Evolutionary conservation across 352 stramenopile genomes (phyloP), one percentile per base, ranked within the genome.

Genomic region (Chrysophaeum taylorii): DNA sequence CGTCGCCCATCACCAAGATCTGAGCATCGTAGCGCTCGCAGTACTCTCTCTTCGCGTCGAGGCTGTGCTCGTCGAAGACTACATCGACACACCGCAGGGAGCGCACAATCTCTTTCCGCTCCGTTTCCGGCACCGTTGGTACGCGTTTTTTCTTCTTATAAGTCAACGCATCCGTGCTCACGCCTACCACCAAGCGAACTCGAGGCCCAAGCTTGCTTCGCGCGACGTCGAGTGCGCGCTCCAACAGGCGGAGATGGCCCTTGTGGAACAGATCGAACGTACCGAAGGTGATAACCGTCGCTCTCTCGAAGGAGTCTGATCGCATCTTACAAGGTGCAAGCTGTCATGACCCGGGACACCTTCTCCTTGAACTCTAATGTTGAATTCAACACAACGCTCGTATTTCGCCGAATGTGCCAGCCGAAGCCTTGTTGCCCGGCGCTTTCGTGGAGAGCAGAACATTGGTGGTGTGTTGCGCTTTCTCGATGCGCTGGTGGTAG

Each of bases 251-350:
- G 18, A 60, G 48, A 25, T 60, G 48, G 48, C 48, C 48, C 18
- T 23, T 33, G 48, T 60, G 48, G 48, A 60, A 60, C 18, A 60
- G 48, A 25, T 60, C 48, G 48, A 33, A 60, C 18, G 48, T 60
- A 4, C 48, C 48, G 48, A 60, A 60, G 48, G 48, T 60, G 48
- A 60, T 60, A 25, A 60, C 48, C 18, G 48, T 60, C 48, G 18
- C n/a, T n/a, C n/a, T n/a, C n/a, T n/a, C n/a, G n/a, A n/a, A n/a
- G n/a, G n/a, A n/a, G n/a, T n/a, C n/a, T n/a, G n/a, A n/a, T n/a
- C n/a, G n/a, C n/a, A n/a, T n/a, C n/a, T n/a, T n/a, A n/a, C n/a
- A n/a, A n/a, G n/a, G n/a, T n/a, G n/a, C n/a, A n/a, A n/a, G n/a
- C n/a, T n/a, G n/a, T n/a, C n/a, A n/a, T n/a, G n/a, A n/a, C n/a